Base-by-base conservation (phyloP, 805 yeast genomes). In the Candida vaughaniae region DNA sequence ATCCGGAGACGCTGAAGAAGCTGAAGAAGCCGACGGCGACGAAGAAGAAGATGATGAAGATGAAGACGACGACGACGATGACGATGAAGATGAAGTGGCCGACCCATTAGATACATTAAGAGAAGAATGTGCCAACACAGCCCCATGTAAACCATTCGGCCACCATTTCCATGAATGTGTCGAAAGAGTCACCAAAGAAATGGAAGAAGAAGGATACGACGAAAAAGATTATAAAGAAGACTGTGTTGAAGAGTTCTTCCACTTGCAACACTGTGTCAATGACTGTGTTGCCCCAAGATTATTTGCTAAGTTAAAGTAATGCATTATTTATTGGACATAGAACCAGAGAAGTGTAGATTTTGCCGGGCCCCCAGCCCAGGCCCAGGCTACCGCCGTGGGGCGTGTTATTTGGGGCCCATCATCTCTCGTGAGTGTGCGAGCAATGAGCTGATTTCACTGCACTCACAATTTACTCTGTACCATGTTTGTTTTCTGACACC, bases 241-340 rank as follows among this genome's bases (percentile, higher is more conserved):
- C 70, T 91, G 99, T 76, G 84, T 91, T 45, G 98, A 91, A 70
- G 99, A 91, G 70, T 91, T 85, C 54, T 91, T 91, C 88, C 98
- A 93, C 70, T 75, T 90, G 63, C 88, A 88, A 66, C 97, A 91
- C 68, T 87, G 95, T 73, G 53, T 90, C 55, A 88, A 87, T 68
- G 93, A 86, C 62, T 80, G 95, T 73, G 88, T 83, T 62, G 88
- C 95, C 46, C 95, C 95, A 68, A 83, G 80, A 66, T 73, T 90
- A 64, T 87, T 90, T 75, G 70, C 78, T 73, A 85, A 83, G 70
- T 80, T 89, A 69, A 87, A 86, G 68, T 89, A 79, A 66, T 22
- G 12, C 14, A 30, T 30, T 9, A 20, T 12, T 14, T 12, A 20
- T 22, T 22, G 15, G n/a, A n/a, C n/a, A n/a, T n/a, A n/a, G n/a